Conservation (phyloP, 108 stramenopile genomes). For the Fistulifera pelliculosa region DNA sequence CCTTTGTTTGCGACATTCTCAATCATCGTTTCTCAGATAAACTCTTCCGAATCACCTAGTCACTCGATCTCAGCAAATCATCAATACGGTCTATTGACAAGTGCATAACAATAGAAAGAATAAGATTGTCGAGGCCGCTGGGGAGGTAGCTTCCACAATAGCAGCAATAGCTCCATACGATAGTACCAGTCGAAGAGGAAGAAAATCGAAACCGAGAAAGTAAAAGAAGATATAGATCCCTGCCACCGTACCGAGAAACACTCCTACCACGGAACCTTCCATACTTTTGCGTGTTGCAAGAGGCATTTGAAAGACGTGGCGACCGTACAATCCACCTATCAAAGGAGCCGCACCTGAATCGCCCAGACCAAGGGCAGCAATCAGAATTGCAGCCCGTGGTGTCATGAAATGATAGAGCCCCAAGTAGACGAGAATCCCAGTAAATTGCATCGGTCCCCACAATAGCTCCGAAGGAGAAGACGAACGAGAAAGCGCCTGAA, state of each 20-base stretch:
- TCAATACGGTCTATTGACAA: slow-evolving; percentile 30
- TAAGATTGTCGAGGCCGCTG: slow-evolving; percentile 58
- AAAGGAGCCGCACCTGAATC: slow-evolving; percentile 50
- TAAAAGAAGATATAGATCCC: slow-evolving; percentile 49
- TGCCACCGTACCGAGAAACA: slow-evolving; percentile 52
- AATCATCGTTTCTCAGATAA: too few relatives aligned
- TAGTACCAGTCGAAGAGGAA: slow-evolving; percentile 28
- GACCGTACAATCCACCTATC: slow-evolving; percentile 47
- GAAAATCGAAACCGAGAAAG: slow-evolving; percentile 33
- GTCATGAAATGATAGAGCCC: slow-evolving; percentile 51
- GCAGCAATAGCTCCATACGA: slow-evolving; percentile 52
- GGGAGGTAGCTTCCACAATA: slow-evolving; percentile 55
- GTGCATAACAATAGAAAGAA: slow-evolving; percentile 40
- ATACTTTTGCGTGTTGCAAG: slow-evolving; percentile 52
- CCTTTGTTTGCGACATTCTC: too few relatives aligned
- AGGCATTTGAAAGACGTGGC: slow-evolving; percentile 48
- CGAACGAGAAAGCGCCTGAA: slow-evolving; percentile 46
- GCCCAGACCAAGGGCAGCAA: slow-evolving; percentile 48
- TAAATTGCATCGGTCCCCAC: slow-evolving; percentile 60
- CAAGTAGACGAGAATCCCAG: slow-evolving; percentile 38
- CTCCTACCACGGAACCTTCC: slow-evolving; percentile 61
- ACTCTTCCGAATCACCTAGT: too few relatives aligned
- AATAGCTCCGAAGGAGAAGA: slow-evolving; percentile 61
- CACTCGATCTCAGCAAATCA: slow-evolving; percentile 9
- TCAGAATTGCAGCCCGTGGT: slow-evolving; percentile 32